Conservation (phyloP, 371 early-diverging fungal species). For the Rhizopus stolonifer region DNA sequence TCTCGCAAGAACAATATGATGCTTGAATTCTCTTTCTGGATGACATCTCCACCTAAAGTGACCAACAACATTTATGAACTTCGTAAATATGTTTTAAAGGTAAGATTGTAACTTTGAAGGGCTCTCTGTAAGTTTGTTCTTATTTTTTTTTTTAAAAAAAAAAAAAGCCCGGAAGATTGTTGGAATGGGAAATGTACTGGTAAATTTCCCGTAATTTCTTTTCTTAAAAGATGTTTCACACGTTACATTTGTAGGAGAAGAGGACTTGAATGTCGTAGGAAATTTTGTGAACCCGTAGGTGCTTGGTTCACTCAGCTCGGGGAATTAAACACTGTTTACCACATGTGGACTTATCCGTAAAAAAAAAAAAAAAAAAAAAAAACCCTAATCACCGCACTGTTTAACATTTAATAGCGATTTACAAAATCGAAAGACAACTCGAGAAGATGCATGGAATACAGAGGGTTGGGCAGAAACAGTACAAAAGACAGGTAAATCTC, state of each 20-base stretch:
- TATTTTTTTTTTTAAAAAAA: background rate
- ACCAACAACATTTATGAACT: slow-evolving; percentile 89
- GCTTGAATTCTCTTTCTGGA: slow-evolving; percentile 93
- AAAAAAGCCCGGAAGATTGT: slow-evolving; percentile 76
- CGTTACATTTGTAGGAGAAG: slow-evolving; percentile 46
- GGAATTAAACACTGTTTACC: slow-evolving; percentile 85
- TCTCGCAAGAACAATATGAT: slow-evolving; percentile 81
- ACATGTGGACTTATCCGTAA: slow-evolving; percentile 91
- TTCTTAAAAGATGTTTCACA: background rate
- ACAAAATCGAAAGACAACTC: slow-evolving; percentile 79
- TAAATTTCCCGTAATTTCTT: slow-evolving; percentile 5
- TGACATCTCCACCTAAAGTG: slow-evolving; percentile 72
- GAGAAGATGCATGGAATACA: slow-evolving; percentile 92
- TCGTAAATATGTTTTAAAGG: slow-evolving; percentile 81
- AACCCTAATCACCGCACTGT: too few relatives aligned
- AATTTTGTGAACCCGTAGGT: slow-evolving; percentile 89
- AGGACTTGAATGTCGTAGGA: slow-evolving; percentile 84
- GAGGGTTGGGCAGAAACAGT: slow-evolving; percentile 95
- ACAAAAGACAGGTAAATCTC: slow-evolving; percentile 79
- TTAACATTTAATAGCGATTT: slow-evolving; percentile 70
- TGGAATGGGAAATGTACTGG: slow-evolving; percentile 94
- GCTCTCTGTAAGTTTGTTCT: background rate
- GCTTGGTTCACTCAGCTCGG: slow-evolving; percentile 97
- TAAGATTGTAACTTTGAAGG: slow-evolving; percentile 11
- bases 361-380: too few relatives aligned